Evolutionary conservation across 768 basidiomycete genomes (phyloP), one percentile per base, ranked within the genome.

Genomic region (Suillus americanus): DNA sequence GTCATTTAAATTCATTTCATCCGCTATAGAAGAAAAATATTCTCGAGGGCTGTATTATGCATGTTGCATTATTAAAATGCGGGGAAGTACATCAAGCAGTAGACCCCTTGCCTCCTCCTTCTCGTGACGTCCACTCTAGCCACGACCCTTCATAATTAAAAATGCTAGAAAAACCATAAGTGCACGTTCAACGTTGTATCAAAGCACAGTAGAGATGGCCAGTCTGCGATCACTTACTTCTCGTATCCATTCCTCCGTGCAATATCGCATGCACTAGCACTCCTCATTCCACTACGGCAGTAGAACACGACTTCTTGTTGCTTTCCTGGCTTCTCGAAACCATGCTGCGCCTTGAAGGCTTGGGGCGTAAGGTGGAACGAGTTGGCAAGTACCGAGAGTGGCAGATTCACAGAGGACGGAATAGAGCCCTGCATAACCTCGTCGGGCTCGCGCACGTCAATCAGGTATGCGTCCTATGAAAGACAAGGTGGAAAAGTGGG

Each of bases 371-470:
- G 74, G 68, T 86, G 81, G 33, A 98, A 75, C 18, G 92, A 86
- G 45, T 82, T 84, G 38, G 86, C 80, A 46, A 98, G 83, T n/a
- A 83, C 83, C 8, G 91, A 89, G 45, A 98, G 85, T 5, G 96
- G 95, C 23, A 98, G 77, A 75, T 95, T 93, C 71, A 97, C 93
- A 20, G 94, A 85, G 28, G 94, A 94, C 7, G 96, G 96, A 67
- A 98, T 97, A 74, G 90, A 90, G 14, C 96, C 96, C 73, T 94
- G 92, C 16, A 91, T 84, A 51, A 95, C 92, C 74, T 97, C 96
- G 68, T 93, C 87, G 1, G 90, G 92, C 75, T 97, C 96, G 25
- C 97, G 89, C n/a, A 98, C 96, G 70, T 97, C 95, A 69, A 94
- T 88, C 53, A 94, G 73, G 72, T 88, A 92, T 5, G 85, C 80